Percentiles rank a stretch among this genome's conserved stretches.
phyloP scores from a whole-genome alignment of 495 filamentous ascomycete genomes.

The Jackrogersella multiformis region DNA sequence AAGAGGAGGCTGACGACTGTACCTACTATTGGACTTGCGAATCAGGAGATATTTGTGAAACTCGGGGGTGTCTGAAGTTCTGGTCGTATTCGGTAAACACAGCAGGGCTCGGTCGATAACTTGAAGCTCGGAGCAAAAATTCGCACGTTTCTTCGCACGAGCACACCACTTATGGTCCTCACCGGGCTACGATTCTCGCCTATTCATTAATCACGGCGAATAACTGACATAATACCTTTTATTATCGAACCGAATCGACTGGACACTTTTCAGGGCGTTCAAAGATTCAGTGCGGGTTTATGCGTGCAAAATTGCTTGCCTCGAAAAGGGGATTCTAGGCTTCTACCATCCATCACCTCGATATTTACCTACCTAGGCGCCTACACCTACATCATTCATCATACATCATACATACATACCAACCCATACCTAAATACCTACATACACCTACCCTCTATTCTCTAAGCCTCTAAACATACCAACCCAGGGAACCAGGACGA shows the following conservation, averaged over 20 bases:
- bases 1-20: not conserved
- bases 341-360: not conserved
- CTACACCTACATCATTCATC: not conserved
- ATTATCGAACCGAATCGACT: not conserved
- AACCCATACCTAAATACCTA: not conserved
- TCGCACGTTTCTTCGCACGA: not conserved
- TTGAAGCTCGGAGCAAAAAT: not conserved
- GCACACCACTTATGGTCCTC: not conserved
- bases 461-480: not conserved
- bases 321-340: not conserved
- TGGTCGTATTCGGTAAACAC: not conserved
- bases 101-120: not conserved
- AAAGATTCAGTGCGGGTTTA: not conserved
- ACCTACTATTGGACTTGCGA: not conserved
- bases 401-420: not conserved
- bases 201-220: not conserved
- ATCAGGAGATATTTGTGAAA: not conserved
- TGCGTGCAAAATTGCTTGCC: not conserved
- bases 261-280: not conserved
- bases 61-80: conserved; percentile 2
- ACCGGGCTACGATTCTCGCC: not conserved
- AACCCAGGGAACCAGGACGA: not conserved
- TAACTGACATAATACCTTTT: not conserved
- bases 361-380: not conserved
- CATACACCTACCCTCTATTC: not conserved